phyloP scores from a whole-genome alignment of 2,329 filamentous ascomycete species.

The Graphiopsis chlorocephala region DNA sequence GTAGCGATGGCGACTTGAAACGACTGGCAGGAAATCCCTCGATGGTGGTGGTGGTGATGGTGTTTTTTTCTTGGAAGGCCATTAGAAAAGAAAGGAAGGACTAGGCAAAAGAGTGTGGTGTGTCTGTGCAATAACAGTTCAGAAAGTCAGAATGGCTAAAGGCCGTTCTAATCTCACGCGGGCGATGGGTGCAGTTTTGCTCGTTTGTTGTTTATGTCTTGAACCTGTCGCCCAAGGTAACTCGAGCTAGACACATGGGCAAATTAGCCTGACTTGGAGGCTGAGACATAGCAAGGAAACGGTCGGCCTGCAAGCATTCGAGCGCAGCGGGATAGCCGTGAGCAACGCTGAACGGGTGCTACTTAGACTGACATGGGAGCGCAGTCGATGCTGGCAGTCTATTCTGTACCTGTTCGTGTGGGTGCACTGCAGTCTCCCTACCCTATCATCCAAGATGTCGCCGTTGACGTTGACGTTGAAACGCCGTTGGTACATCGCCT shows the following conservation, averaged over 20 bases:
- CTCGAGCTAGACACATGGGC: not conserved
- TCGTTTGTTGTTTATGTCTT: slow-evolving; percentile 14
- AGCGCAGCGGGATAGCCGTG: not conserved
- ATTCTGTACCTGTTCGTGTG: not conserved
- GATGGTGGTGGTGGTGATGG: not conserved
- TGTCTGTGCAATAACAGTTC: slow-evolving; percentile 8
- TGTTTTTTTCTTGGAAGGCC: not conserved
- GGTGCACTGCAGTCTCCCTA: not conserved
- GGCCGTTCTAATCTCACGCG: slow-evolving; percentile 4
- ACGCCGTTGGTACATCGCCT: slow-evolving; percentile 11
- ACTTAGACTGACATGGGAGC: not conserved
- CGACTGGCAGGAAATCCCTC: not conserved
- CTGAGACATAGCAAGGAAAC: slow-evolving; percentile 11
- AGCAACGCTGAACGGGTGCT: not conserved
- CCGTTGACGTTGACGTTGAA: not conserved
- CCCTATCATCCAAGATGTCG: not conserved
- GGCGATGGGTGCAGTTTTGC: slow-evolving; percentile 6
- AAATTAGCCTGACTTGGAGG: slow-evolving; percentile 10
- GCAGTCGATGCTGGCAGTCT: not conserved
- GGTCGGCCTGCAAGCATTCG: not conserved
- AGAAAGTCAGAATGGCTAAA: not conserved
- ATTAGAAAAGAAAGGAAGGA: not conserved
- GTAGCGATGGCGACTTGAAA: slow-evolving; percentile 10
- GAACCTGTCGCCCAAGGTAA: not conserved
- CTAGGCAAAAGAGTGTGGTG: slow-evolving; percentile 1